Evolutionary conservation across 2,329 filamentous ascomycete genomes (phyloP), one percentile per base, ranked within the genome.

Genomic region (Amesomyces nigricolor): DNA sequence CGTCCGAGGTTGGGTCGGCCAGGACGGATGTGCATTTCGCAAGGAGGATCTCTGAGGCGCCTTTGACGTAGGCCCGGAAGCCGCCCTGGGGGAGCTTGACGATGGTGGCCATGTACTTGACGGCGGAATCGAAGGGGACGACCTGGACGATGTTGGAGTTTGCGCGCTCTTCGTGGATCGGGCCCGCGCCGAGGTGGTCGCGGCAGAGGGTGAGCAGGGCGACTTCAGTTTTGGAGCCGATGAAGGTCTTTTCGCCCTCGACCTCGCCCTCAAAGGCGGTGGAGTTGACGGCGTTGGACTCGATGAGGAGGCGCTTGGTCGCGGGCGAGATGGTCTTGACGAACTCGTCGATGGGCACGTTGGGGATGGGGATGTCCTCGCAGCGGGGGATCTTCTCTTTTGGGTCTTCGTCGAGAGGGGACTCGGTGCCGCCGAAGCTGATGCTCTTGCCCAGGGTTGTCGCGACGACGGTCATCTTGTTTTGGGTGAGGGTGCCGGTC

Each of bases 391-490:
- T 22, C 17, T 59, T 55, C 32, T 38, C 32, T 6, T 58, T 51
- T 7, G 32, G 32, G 2, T 51, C 58, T 3, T 65, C 64, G 7
- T 67, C 65, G 2, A 69, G 55, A 0, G 64, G 57, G 5, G 63
- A 52, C 4, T 68, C 67, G 7, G 63, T 67, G 7, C 67, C 67
- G 14, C 67, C 67, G 35, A 70, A 70, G 59, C 67, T 69, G 47
- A 60, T 66, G 19, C 65, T 68, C 48, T 65, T 68, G 30, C 86
- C 86, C 40, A 89, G 71, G 5, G 85, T 84, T 6, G 86, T 87
- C 26, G 87, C 84, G 30, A 91, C 87, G 1, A 90, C 86, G 0
- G 84, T 87, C 85, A 88, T 88, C 68, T 84, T 83, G 66, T 88
- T 88, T 56, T 87, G 85, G 0, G 86, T 89, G 16, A 89, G 71